These are phyloP conservation scores for Ochetophila trinervis DNA, from an alignment of 306 rosid species.

Conservation along the genomic window DNA sequence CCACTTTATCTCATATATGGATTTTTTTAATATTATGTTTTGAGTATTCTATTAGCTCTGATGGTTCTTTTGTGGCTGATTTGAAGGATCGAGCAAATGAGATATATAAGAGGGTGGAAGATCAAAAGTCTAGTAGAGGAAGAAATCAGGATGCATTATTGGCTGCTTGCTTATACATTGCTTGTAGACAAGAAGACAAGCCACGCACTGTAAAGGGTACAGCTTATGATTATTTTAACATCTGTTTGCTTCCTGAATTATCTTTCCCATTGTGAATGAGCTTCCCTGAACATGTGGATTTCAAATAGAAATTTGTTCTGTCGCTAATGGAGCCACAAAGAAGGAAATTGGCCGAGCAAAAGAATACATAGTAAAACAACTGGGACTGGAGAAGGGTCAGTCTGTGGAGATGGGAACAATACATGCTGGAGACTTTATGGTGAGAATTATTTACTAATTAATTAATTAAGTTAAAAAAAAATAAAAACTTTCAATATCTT, in stretches of 20 bases:
- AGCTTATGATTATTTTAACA: constrained; percentile 44
- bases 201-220: constrained; percentile 98
- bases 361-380: constrained; percentile 94
- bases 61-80: constrained; percentile 23
- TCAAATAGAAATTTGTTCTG: constrained; percentile 91
- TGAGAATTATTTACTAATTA: constrained; percentile 32
- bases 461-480: constrained; percentile 2
- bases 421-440: constrained; percentile 98
- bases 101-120: constrained; percentile 92
- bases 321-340: constrained; percentile 97
- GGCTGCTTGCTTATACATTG: constrained; percentile 99
- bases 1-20: not conserved
- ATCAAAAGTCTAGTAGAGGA: constrained; percentile 94
- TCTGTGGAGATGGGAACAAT: constrained; percentile 98
- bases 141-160: constrained; percentile 94
- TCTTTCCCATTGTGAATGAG: constrained; percentile 51
- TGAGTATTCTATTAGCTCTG: constrained; percentile 16
- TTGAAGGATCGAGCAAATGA: constrained; percentile 95
- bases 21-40: not conserved
- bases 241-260: constrained; percentile 60
- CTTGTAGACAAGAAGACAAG: constrained; percentile 97
- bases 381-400: constrained; percentile 93
- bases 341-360: constrained; percentile 99
- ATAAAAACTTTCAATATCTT: not conserved
- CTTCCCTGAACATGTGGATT: constrained; percentile 64